Evolutionary conservation across 805 yeast species (phyloP).

Genomic region (Teunomyces aglyptinius): DNA sequence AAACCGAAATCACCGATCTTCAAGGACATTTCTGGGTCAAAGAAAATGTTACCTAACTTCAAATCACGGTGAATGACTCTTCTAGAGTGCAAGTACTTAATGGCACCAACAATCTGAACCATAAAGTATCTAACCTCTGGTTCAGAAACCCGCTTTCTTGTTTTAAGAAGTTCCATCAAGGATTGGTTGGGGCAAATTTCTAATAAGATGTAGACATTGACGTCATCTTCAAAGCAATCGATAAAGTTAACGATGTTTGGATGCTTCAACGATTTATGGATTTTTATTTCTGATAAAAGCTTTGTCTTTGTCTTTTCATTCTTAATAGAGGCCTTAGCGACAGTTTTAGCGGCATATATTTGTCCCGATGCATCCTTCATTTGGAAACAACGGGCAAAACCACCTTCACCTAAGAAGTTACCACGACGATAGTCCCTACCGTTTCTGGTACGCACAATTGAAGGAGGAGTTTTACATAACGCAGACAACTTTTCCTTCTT

Average conservation of each 20-base stretch:
- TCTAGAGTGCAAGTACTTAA: slow-evolving; percentile 86
- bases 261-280: slow-evolving; percentile 87
- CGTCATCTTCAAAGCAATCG: slow-evolving; percentile 96
- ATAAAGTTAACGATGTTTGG: slow-evolving; percentile 87
- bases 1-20: slow-evolving; percentile 98
- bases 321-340: slow-evolving; percentile 91
- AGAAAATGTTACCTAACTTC: slow-evolving; percentile 92
- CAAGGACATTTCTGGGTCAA: slow-evolving; percentile 89
- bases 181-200: slow-evolving; percentile 96
- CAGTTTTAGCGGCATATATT: slow-evolving; percentile 93
- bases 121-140: slow-evolving; percentile 88
- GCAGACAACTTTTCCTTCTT: slow-evolving; percentile 88
- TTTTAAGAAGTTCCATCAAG: slow-evolving; percentile 84
- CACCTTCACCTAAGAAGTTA: slow-evolving; percentile 92
- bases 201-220: slow-evolving; percentile 85
- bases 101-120: slow-evolving; percentile 93
- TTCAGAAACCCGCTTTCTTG: slow-evolving; percentile 81
- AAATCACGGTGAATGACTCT: slow-evolving; percentile 94
- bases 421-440: slow-evolving; percentile 93
- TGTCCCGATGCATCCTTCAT: slow-evolving; percentile 87
- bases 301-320: slow-evolving; percentile 85
- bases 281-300: slow-evolving; percentile 88
- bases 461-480: slow-evolving; percentile 94
- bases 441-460: slow-evolving; percentile 78
- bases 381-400: slow-evolving; percentile 97